These are phyloP conservation scores for Gonapodya sp. DNA, from an alignment of 192 early-diverging fungal genomes.

Conservation along the genomic window DNA sequence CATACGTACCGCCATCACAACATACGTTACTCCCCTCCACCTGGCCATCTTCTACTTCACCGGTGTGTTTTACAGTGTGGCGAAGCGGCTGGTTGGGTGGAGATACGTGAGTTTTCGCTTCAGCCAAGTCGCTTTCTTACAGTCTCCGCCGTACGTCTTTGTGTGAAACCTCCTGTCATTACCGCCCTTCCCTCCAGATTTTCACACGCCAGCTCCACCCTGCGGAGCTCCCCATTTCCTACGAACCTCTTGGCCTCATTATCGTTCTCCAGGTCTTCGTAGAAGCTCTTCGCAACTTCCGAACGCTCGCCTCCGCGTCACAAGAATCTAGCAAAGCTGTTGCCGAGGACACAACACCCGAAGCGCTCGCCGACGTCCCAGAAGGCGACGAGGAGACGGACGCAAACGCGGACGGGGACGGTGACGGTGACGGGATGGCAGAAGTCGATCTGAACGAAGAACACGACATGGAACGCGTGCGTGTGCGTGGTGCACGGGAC, in stretches of 20 bases:
- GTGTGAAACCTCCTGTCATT: neutral
- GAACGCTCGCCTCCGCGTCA: neutral
- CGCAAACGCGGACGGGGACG: neutral
- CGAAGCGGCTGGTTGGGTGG: slow-evolving; percentile 69
- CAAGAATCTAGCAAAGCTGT: slow-evolving; percentile 17
- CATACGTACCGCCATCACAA: neutral
- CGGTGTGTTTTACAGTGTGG: slow-evolving; percentile 69
- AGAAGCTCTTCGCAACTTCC: slow-evolving; percentile 21
- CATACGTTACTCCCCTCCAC: slow-evolving; percentile 45
- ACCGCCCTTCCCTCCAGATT: slow-evolving; percentile 32
- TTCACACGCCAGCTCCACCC: slow-evolving; percentile 65
- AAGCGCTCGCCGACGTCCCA: slow-evolving; percentile 9
- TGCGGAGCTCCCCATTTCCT: slow-evolving; percentile 63
- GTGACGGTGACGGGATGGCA: slow-evolving; percentile 17
- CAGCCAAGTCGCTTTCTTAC: neutral
- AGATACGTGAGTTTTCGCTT: slow-evolving; percentile 51
- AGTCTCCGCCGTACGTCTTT: slow-evolving; percentile 1
- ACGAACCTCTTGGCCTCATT: slow-evolving; percentile 77
- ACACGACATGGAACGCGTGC: slow-evolving; percentile 16
- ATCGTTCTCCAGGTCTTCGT: slow-evolving; percentile 64
- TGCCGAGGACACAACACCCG: slow-evolving; percentile 14
- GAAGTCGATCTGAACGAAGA: slow-evolving; percentile 21
- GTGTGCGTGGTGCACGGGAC: neutral
- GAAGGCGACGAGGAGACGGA: neutral
- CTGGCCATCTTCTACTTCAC: slow-evolving; percentile 82